These are phyloP conservation scores for Mortierella sp. DNA, from an alignment of 371 early-diverging fungal genomes.

Conservation along the genomic window DNA sequence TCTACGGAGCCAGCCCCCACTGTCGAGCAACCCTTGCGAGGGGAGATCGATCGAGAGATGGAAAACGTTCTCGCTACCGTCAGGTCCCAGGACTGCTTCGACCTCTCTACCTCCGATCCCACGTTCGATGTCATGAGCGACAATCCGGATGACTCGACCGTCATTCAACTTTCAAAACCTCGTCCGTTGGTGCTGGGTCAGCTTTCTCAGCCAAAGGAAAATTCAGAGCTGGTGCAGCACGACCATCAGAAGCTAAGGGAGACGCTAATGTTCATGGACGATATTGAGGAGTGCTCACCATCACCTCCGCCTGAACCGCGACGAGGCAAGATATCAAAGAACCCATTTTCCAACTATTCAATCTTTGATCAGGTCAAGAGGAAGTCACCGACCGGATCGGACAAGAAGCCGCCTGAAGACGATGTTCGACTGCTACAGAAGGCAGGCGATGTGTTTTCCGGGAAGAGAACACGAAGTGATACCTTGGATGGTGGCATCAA, in stretches of 20 bases:
- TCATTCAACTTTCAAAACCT: conserved; percentile 34
- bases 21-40: background rate
- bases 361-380: conserved; percentile 20
- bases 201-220: conserved; percentile 19
- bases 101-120: background rate
- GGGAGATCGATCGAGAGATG: background rate
- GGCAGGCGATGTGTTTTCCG: conserved; percentile 3
- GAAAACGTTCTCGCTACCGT: background rate
- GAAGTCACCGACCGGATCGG: background rate
- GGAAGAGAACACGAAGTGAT: background rate
- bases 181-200: conserved; percentile 27
- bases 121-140: background rate
- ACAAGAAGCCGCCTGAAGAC: background rate
- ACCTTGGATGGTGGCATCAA: background rate
- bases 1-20: background rate
- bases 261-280: conserved; percentile 20
- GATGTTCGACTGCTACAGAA: conserved; percentile 7
- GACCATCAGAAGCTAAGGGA: conserved; percentile 25
- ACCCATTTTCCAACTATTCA: conserved; percentile 23
- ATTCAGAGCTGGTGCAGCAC: background rate
- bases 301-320: conserved; percentile 10
- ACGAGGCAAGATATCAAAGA: conserved; percentile 12
- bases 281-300: conserved; percentile 7
- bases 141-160: background rate
- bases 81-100: conserved; percentile 19